Percentiles rank a stretch among this genome's conserved stretches.
These are phyloP conservation scores for Suillus decipiens DNA, from an alignment of 768 basidiomycete species.

Conservation along the genomic window DNA sequence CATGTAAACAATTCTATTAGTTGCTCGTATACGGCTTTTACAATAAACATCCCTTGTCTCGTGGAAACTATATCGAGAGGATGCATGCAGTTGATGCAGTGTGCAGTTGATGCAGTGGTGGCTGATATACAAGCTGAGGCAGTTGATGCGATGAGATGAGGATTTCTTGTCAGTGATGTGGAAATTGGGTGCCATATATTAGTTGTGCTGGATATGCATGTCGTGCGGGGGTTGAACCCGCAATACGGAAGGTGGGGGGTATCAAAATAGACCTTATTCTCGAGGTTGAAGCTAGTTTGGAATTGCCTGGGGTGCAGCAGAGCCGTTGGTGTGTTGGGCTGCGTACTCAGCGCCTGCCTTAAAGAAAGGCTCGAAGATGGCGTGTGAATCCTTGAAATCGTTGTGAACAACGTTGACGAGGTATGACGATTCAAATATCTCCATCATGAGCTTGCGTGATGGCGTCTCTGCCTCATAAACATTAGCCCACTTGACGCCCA, in stretches of 20 bases:
- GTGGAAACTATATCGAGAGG: conserved; percentile 20
- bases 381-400: conserved; percentile 82
- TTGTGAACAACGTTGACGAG: conserved; percentile 97
- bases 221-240: conserved; percentile 89
- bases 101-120: conserved; percentile 63
- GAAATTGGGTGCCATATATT: conserved; percentile 7
- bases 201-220: conserved; percentile 24
- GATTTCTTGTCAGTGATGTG: conserved; percentile 27
- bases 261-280: conserved; percentile 33
- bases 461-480: conserved; percentile 79
- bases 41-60: conserved; percentile 20
- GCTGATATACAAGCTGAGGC: conserved; percentile 27
- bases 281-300: conserved; percentile 22
- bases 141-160: conserved; percentile 22
- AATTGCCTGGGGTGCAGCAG: conserved; percentile 42
- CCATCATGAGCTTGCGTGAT: conserved; percentile 72
- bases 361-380: conserved; percentile 87
- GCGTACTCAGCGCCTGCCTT: conserved; percentile 69
- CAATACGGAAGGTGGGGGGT: conserved; percentile 36
- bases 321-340: conserved; percentile 36
- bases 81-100: conserved; percentile 63
- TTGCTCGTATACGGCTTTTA: conserved; percentile 24
- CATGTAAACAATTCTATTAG: conserved; percentile 26
- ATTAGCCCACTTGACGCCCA: conserved; percentile 89
- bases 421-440: conserved; percentile 78